phyloP scores from a whole-genome alignment of 805 yeast species.

The Starmerella vaccinii region DNA sequence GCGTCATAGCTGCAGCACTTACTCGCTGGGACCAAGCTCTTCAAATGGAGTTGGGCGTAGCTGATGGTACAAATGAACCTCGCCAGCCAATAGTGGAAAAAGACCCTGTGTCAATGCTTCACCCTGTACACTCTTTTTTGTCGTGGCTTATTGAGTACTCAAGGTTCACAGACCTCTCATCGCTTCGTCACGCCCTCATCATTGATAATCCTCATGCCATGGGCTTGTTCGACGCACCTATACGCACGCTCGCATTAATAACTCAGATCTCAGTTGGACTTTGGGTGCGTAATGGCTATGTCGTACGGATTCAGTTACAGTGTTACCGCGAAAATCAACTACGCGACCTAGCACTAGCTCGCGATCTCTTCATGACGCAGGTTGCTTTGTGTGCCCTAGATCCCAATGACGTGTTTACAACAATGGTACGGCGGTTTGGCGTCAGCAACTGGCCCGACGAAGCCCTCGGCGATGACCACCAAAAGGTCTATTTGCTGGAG shows the following conservation, averaged over 20 bases:
- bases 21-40: slow-evolving; percentile 7
- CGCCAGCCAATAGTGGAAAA: slow-evolving; percentile 4
- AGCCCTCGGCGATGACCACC: slow-evolving; percentile 30
- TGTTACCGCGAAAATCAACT: slow-evolving; percentile 69
- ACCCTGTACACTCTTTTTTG: slow-evolving; percentile 66
- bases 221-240: slow-evolving; percentile 55
- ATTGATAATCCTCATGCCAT: neutral
- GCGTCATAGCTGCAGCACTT: neutral
- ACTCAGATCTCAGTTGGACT: slow-evolving; percentile 80
- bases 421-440: slow-evolving; percentile 62
- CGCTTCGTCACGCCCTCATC: slow-evolving; percentile 22
- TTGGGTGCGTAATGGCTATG: slow-evolving; percentile 91
- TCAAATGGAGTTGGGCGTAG: slow-evolving; percentile 7
- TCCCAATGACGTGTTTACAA: slow-evolving; percentile 47
- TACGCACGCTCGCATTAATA: slow-evolving; percentile 63
- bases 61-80: slow-evolving; percentile 38
- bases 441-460: slow-evolving; percentile 48
- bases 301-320: slow-evolving; percentile 66
- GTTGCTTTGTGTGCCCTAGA: slow-evolving; percentile 43
- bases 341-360: slow-evolving; percentile 68
- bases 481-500: slow-evolving; percentile 57
- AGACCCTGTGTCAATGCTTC: slow-evolving; percentile 57
- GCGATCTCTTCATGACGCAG: slow-evolving; percentile 71
- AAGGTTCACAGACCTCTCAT: slow-evolving; percentile 21
- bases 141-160: slow-evolving; percentile 59